Conservation (phyloP, 192 early-diverging fungal genomes). For the Martensiomyces pterosporus region DNA sequence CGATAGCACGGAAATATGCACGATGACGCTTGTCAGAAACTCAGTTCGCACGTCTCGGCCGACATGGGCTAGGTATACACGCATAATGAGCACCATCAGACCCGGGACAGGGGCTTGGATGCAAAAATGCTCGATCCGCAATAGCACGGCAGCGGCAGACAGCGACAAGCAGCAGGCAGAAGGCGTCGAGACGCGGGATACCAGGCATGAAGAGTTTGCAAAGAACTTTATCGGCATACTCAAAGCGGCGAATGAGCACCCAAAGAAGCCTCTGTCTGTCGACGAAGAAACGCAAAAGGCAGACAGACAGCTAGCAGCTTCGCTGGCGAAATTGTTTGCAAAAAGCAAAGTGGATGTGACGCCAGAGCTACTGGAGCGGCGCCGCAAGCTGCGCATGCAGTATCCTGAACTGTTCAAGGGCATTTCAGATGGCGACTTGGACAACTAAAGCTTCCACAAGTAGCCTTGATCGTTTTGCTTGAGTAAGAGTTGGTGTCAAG, state of each 20-base stretch:
- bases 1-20: no score
- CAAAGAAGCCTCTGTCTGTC: background rate
- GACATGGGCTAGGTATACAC: no score
- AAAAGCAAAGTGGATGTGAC: constrained; percentile 15
- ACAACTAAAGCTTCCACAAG: constrained; percentile 3
- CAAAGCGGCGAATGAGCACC: background rate
- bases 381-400: constrained; percentile 15
- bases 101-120: no score
- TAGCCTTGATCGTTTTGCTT: no score
- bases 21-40: no score
- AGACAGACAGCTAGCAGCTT: constrained; percentile 14
- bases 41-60: no score
- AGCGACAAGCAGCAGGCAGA: no score
- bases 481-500: no score
- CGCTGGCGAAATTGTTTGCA: constrained; percentile 11
- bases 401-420: constrained; percentile 31
- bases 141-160: no score
- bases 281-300: constrained; percentile 1
- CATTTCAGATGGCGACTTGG: constrained; percentile 26
- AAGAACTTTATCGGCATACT: constrained; percentile 12
- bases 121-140: no score
- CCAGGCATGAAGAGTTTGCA: constrained; percentile 15
- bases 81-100: no score
- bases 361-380: constrained; percentile 24
- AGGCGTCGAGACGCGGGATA: background rate